Evolutionary conservation across 2,329 filamentous ascomycete species (phyloP), one percentile per base, ranked within the genome.

Genomic region (Fusarium sp.): DNA sequence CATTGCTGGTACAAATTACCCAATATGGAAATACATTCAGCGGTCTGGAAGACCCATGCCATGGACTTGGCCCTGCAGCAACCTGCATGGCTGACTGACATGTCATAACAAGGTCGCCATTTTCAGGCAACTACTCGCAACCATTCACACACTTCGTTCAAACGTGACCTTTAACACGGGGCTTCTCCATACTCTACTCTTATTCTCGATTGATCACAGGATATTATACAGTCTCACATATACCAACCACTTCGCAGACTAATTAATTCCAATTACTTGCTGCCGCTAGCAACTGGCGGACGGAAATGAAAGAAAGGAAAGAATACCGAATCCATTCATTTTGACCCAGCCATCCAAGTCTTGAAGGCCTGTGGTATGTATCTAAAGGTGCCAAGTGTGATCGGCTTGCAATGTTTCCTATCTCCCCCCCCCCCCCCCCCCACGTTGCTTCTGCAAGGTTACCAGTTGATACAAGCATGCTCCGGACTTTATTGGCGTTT

Each of bases 391-490:
- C 45, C 21, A 53, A 52, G 49, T 55, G 38, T 38, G 60, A 50
- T 61, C 26, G 15, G 38, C 51, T 39, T 42, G 19, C n/a, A 55
- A 40, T 47, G 22, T 52, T 46, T 47, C 28, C 28, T 14, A 34
- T 38, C 19, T 17, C 57, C 50, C 19, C 19, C 19, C 19, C 19
- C 57, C 50, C 19, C 19, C 19, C 19, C 19, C 63, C 53, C 44
- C 60, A 59, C 43, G 40, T 47, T 45, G 33, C 40, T 31, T 44
- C 44, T 50, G 34, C 43, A 51, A 47, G 22, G 51, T 47, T 57
- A 38, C 45, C 31, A 45, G 22, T 67, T 50, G 43, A 52, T 34
- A 24, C 44, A 67, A 49, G 31, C 15, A 31, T 39, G 14, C 44
- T n/a, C n/a, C 19, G 15, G 22, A 19, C 31, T 38, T 24, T 44